These are phyloP conservation scores for Colletotrichum sidae DNA, from an alignment of 2,329 filamentous ascomycete species.

Conservation along the genomic window DNA sequence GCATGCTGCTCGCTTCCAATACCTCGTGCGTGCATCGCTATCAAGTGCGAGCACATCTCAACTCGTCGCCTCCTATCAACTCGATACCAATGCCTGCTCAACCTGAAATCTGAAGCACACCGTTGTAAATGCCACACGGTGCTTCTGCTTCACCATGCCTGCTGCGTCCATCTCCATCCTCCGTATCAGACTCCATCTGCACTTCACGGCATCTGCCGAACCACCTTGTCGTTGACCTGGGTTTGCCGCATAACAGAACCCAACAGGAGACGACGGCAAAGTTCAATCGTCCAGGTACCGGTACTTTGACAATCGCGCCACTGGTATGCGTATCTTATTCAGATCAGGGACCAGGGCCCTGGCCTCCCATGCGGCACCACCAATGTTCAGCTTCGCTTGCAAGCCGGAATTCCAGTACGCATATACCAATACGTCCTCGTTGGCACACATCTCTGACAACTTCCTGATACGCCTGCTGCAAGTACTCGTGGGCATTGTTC, in stretches of 20 bases:
- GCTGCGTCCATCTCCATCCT: conserved; percentile 6
- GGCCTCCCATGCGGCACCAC: background rate
- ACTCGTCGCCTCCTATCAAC: conserved; percentile 1
- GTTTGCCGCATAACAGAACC: conserved; percentile 1
- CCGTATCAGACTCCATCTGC: conserved; percentile 11
- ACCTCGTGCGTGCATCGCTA: too few relatives aligned
- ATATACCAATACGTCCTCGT: background rate
- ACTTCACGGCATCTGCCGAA: conserved; percentile 27
- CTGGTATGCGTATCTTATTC: background rate
- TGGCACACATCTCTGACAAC: background rate
- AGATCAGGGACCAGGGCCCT: conserved; percentile 15
- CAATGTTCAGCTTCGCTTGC: conserved; percentile 13
- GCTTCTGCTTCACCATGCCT: conserved; percentile 31
- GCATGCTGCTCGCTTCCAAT: background rate
- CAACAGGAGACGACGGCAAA: conserved; percentile 7
- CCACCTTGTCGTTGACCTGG: conserved; percentile 1
- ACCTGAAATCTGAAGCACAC: conserved; percentile 21
- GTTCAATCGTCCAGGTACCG: background rate
- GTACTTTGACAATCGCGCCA: background rate
- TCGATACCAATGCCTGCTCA: conserved; percentile 3
- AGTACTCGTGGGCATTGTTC: background rate
- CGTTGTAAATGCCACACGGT: conserved; percentile 5
- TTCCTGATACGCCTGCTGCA: background rate
- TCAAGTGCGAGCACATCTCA: background rate
- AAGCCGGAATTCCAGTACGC: conserved; percentile 11